Evolutionary conservation across 1,139 yeast species (phyloP), one percentile per base, ranked within the genome.

Genomic region (Hansenula lynferdii): DNA sequence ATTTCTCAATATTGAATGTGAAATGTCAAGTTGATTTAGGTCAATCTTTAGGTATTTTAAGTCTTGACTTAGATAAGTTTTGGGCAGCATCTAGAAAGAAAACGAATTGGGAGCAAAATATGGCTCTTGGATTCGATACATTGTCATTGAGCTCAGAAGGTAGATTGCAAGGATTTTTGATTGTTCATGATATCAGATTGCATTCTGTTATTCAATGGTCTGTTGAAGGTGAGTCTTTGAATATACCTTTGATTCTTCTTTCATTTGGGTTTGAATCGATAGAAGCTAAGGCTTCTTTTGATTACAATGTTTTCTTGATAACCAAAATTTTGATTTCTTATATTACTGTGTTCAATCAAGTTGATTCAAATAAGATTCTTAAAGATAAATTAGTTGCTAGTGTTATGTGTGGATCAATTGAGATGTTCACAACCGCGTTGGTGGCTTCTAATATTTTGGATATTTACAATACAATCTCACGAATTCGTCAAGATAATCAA

Each of bases 371-470:
- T 23, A 61, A 57, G 15, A 35, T 52, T 8, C 51, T 70, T 20
- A 76, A 76, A 40, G 95, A 87, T 53, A 74, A 77, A 40, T 64
- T 90, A 17, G 74, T 74, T 42, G 85, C 80, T 2, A 65, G 70
- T 2, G 67, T 79, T 1, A 69, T 70, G 15, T 72, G 85, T 47
- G 77, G 70, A 4, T 67, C 77, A 0, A 69, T 82, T 11, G 77
- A 75, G 41, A 51, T 86, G 1, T 85, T 75, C 51, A 67, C 84
- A 41, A 89, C 97, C 0, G 86, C 96, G 0, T 69, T 92, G 51
- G 82, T 95, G 0, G 94, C 95, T 0, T 82, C 96, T 0, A 87
- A 84, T 52, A 65, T 86, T 24, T 68, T 81, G 47, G 96, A 90
- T 61, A 80, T 92, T 34, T 75, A 77, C 52, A 82, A 81, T 42